Evolutionary conservation across 805 yeast genomes (phyloP).

Genomic region (Candida ascalaphidarum): DNA sequence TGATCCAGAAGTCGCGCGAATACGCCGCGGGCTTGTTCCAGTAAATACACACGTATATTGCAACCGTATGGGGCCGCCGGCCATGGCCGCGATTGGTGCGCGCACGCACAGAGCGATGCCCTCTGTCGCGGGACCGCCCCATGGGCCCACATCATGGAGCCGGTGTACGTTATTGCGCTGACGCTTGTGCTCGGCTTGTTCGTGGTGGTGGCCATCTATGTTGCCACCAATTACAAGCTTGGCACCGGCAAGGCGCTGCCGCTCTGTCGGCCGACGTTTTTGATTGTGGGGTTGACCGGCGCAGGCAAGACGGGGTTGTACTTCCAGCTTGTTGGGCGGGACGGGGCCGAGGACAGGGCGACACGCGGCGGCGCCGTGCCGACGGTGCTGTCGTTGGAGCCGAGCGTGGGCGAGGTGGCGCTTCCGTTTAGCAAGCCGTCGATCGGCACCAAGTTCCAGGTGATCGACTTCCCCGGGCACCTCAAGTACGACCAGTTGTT

Average conservation of each 20-base stretch:
- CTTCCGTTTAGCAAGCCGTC: constrained; percentile 27
- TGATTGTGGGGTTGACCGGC: constrained; percentile 56
- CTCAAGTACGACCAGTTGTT: constrained; percentile 57
- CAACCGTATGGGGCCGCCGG: not conserved
- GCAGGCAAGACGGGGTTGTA: constrained; percentile 62
- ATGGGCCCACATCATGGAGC: constrained; percentile 5
- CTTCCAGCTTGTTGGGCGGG: constrained; percentile 18
- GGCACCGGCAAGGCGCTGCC: too few relatives aligned
- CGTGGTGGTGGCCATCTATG: constrained; percentile 4
- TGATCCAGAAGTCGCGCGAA: constrained; percentile 83
- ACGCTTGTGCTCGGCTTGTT: constrained; percentile 8
- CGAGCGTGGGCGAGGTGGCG: constrained; percentile 18
- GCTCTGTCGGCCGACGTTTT: constrained; percentile 41
- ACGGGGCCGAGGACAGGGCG: constrained; percentile 5
- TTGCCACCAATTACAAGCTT: not conserved
- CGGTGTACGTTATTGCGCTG: constrained; percentile 5
- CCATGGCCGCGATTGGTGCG: not conserved
- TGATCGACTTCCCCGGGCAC: constrained; percentile 89
- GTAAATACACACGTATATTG: not conserved
- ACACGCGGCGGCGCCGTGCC: constrained; percentile 20
- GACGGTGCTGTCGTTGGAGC: constrained; percentile 32
- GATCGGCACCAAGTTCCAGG: constrained; percentile 31
- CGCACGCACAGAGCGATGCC: not conserved
- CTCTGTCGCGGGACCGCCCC: not conserved
- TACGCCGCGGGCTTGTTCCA: constrained; percentile 8